Evolutionary conservation across 495 filamentous ascomycete species (phyloP), one percentile per base, ranked within the genome.

Genomic region (Penicillium manginii): DNA sequence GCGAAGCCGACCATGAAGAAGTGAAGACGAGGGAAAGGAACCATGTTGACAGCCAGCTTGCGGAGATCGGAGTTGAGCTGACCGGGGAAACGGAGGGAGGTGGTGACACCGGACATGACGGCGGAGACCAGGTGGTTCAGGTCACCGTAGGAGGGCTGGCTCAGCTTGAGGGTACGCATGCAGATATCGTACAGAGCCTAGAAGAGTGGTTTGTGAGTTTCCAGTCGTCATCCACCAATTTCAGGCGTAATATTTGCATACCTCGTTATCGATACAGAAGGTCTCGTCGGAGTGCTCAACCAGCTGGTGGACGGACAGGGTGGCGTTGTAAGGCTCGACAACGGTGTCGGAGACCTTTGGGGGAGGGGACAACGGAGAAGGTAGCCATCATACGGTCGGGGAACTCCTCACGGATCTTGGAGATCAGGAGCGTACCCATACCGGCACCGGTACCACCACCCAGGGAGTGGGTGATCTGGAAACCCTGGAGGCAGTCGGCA

Each of bases 1-100:
- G 94, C 93, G 78, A 99, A 99, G 75, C 94, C 94, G 75, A 99
- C 96, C 94, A 99, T 99, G 89, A 99, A 99, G 90, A 99, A 99
- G 81, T 99, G 94, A 54, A 99, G 91, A 90, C 94, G 94, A 70
- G 94, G 94, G 89, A 99, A 99, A 58, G 94, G 94, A 83, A 99
- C 94, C 94, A 99, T 99, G 91, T 99, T 99, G 81, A 99, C 94
- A 68, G 94, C 94, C 72, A 98, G 83, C 84, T 99, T 99, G 82
- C 94, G 92, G 63, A 99, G 91, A 81, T 99, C 94, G 66, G 96
- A 98, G 88, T 99, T 99, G 60, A 99, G 90, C 85, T 99, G 94
- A 72, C 94, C 94, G 52, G 94, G 94, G 88, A 99, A 99, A 79
- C 94, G 96, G 62, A 99, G 86, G 74, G 91, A 98, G 63, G 96